Evolutionary conservation across 1,139 yeast genomes (phyloP).

Genomic region (Spencermartinsiella ligniputridi): DNA sequence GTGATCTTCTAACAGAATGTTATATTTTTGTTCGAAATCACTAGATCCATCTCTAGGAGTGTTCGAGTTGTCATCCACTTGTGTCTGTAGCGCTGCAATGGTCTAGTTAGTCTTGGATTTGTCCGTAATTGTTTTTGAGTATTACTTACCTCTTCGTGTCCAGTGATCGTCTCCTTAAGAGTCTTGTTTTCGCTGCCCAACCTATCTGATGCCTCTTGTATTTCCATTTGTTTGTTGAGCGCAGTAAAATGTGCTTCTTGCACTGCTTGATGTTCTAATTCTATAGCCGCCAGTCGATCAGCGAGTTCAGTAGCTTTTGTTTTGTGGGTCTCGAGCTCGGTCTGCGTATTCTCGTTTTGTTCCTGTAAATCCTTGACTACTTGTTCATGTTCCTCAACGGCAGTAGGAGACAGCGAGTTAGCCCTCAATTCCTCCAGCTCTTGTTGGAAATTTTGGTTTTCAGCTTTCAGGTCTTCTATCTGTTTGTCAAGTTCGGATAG

Average conservation of each 20-base stretch:
- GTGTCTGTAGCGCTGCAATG: neutral
- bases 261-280: neutral
- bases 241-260: neutral
- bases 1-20: slow-evolving; percentile 21
- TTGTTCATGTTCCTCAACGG: slow-evolving; percentile 2
- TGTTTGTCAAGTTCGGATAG: slow-evolving; percentile 27
- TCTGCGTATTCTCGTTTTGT: neutral
- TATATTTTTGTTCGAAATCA: slow-evolving; percentile 19
- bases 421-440: slow-evolving; percentile 13
- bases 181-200: neutral
- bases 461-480: slow-evolving; percentile 11
- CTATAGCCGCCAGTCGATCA: slow-evolving; percentile 3
- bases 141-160: neutral
- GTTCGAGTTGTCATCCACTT: neutral
- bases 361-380: neutral
- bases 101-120: neutral
- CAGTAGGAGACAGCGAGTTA: slow-evolving; percentile 3
- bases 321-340: neutral
- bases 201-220: neutral
- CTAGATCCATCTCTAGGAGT: too few species aligned
- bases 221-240: neutral
- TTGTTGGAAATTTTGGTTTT: slow-evolving; percentile 15
- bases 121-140: neutral
- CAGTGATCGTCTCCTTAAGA: neutral
- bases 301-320: slow-evolving; percentile 1